Percentiles rank a stretch among this genome's conserved stretches.
phyloP scores from a whole-genome alignment of 2,329 filamentous ascomycete species.

The Paecilomyces fulvus region DNA sequence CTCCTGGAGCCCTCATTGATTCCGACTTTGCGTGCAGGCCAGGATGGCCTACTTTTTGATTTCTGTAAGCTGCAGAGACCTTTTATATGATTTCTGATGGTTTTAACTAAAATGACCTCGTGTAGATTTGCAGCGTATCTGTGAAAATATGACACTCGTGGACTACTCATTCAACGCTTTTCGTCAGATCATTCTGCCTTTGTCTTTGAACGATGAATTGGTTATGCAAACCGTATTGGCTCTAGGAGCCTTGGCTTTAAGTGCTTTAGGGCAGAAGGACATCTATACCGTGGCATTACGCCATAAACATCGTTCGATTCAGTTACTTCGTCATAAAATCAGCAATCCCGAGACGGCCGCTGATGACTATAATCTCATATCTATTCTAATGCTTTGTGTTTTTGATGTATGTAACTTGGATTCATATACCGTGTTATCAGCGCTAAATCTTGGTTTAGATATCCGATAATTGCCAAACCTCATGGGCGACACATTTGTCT shows the following conservation, averaged over 20 bases:
- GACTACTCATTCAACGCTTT: constrained; percentile 7
- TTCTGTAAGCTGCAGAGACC: not conserved
- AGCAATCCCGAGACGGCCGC: constrained; percentile 3
- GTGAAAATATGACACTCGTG: constrained; percentile 7
- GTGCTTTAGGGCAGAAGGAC: not conserved
- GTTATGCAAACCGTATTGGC: constrained; percentile 9
- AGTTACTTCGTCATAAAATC: constrained; percentile 6
- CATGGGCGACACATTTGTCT: constrained; percentile 7
- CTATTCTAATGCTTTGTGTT: constrained; percentile 7
- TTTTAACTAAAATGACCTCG: not conserved
- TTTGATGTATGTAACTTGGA: constrained; percentile 4
- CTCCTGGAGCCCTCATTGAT: constrained; percentile 1
- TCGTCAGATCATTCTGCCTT: constrained; percentile 7
- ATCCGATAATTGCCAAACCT: constrained; percentile 8
- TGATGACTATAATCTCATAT: constrained; percentile 7
- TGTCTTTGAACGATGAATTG: constrained; percentile 3
- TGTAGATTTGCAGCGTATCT: constrained; percentile 3
- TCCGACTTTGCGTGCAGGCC: not conserved
- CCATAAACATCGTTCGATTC: constrained; percentile 9
- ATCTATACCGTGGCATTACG: constrained; percentile 5
- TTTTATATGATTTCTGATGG: not conserved
- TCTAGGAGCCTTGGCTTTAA: constrained; percentile 5
- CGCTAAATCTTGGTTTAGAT: constrained; percentile 1
- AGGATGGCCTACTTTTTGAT: constrained; percentile 5
- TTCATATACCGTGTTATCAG: not conserved